Evolutionary conservation across 345 rosid species (phyloP), one percentile per base, ranked within the genome.

Genomic region (Populus pruinosa): DNA sequence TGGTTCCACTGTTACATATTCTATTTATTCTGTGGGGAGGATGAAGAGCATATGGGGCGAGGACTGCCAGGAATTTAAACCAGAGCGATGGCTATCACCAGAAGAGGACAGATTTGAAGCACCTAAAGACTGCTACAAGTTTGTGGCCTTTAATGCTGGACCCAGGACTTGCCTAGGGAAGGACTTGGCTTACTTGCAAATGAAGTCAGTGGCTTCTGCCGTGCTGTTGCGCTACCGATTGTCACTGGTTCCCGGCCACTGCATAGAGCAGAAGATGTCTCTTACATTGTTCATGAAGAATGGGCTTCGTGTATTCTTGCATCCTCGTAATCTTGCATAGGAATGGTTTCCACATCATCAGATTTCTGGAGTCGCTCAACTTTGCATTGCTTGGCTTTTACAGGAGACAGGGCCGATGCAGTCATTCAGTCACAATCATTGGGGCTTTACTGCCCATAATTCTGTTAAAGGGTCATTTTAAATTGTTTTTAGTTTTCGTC

Each of bases 91-190:
- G 97, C 83, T 92, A 31, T 84, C 94, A 8, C 82, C 81, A 1
- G 87, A 85, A 2, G 94, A 89, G 29, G 85, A 85, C 69, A 75
- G 75, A 70, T 92, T 92, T 72, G 89, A 92, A 71, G 79, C 89
- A 20, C 98, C 97, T 0, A 90, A 91, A 38, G 98, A 94, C 56
- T 87, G 93, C 6, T 94, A 87, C 82, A 94, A 89, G 87, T 94
- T 92, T 44, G 92, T 92, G 64, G 90, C 98, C 5, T 94, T 94
- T 35, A 94, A 94, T 56, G 98, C 93, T 8, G 98, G 98, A 71
- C 98, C 98, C 20, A 89, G 98, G 76, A 92, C 91, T 78, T 94
- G 98, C 59, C 86, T 94, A 67, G 98, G 98, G 33, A 94, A 94
- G 80, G 98, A 94, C 83, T 78, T 94, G 83, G 98, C 98, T 59